These are phyloP conservation scores for Sporothrix euskadiensis DNA, from an alignment of 2,329 filamentous ascomycete genomes.

Conservation along the genomic window DNA sequence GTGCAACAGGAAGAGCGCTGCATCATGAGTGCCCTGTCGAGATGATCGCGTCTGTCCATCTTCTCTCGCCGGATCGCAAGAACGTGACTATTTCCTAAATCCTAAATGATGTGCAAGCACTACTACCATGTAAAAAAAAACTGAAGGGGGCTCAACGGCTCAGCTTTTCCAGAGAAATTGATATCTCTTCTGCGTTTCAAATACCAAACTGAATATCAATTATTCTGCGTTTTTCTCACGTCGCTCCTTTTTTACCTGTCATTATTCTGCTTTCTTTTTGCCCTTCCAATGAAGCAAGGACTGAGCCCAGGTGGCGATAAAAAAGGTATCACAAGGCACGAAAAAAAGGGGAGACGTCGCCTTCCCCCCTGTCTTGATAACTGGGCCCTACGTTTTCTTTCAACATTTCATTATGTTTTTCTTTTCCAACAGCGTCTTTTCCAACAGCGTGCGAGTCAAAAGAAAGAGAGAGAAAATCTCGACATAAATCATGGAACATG, in stretches of 20 bases:
- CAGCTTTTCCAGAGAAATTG: not conserved
- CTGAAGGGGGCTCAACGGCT: not conserved
- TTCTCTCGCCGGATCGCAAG: not conserved
- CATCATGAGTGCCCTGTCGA: not conserved
- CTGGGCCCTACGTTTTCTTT: not conserved
- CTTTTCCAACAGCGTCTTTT: not conserved
- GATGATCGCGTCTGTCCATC: not conserved
- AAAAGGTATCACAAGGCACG: not conserved
- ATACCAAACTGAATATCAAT: not conserved
- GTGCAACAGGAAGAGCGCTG: not conserved
- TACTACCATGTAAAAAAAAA: not conserved
- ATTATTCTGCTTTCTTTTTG: not conserved
- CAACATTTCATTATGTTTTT: not conserved
- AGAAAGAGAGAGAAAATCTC: not conserved
- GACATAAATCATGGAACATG: not conserved
- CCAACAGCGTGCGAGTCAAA: no score
- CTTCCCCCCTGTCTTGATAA: not conserved
- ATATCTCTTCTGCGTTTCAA: not conserved
- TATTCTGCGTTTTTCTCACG: not conserved
- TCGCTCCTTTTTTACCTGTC: not conserved
- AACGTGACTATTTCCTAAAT: not conserved
- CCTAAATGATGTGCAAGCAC: not conserved
- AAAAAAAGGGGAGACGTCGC: not conserved
- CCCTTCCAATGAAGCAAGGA: not conserved
- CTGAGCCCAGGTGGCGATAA: not conserved